Base-by-base conservation (phyloP, 78 protist genomes). In the Ministeria vibrans region DNA sequence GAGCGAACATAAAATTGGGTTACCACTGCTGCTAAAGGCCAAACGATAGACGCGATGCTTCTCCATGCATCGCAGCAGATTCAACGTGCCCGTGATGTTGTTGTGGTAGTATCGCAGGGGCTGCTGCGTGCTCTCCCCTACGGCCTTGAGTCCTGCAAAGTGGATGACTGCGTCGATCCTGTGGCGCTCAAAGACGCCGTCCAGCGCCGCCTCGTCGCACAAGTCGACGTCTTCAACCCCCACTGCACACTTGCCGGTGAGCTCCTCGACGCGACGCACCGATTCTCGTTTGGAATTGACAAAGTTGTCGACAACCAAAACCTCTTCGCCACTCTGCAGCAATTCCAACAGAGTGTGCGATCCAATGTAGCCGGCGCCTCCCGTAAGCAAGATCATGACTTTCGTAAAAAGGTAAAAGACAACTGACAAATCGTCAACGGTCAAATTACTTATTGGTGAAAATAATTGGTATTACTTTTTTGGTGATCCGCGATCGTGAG, bases 21-120 rank as follows among this genome's bases (percentile, higher is more conserved):
- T n/a, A n/a, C n/a, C n/a, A n/a, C n/a, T n/a, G 30, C 98, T 95
- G 28, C 96, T 91, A 83, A 97, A 98, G 55, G 97, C 93, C 51
- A 98, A 28, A 34, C 86, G 69, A 71, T 77, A 79, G 59, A 70
- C 68, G 61, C 68, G 46, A 71, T 84, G 75, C 64, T 78, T 39
- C 59, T 70, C 61, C 98, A 95, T 95, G 34, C 63, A n/a, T n/a
- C 87, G 77, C 34, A 95, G 77, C 46, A 95, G 83, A 39, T 13
- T 25, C 22, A 92, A 74, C 1, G 97, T 93, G 32, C 95, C 90
- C 6, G 83, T 79, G 59, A 95, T 79, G 84, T 98, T 98, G 86
- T 89, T 91, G 25, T 92, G 82, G 83, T 95, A 98, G 92, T 96
- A 98, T 62, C 80, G 39, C 42, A 92, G 59, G 32, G 99, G 99